These are phyloP conservation scores for Penstemon newberryi DNA, from an alignment of 257 asterid species.

Conservation along the genomic window DNA sequence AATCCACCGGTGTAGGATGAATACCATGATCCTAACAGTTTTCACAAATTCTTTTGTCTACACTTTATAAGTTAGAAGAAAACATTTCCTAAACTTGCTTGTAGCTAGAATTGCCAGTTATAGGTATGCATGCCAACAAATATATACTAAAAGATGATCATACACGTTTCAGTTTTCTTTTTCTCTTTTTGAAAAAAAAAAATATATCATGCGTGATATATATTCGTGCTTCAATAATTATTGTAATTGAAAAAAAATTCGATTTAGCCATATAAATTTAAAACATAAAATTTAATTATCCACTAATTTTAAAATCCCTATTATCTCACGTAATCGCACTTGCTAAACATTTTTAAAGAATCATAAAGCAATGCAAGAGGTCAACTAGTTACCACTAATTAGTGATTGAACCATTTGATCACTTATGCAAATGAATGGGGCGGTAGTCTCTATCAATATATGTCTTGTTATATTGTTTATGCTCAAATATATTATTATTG, in stretches of 20 bases:
- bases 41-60: slow-evolving; percentile 9
- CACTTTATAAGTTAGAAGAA: slow-evolving; percentile 15
- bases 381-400: slow-evolving; percentile 35
- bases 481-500: no score
- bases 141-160: neutral
- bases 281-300: neutral
- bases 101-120: neutral
- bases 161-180: slow-evolving; percentile 2
- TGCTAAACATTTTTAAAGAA: slow-evolving; percentile 16
- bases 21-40: neutral
- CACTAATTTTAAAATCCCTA: neutral
- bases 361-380: slow-evolving; percentile 17
- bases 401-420: slow-evolving; percentile 2
- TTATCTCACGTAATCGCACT: slow-evolving; percentile 24
- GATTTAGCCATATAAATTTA: neutral
- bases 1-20: neutral
- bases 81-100: neutral
- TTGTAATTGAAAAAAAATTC: neutral
- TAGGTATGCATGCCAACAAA: neutral
- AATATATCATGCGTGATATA: neutral
- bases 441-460: slow-evolving; percentile 23
- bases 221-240: neutral
- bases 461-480: no score
- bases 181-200: neutral
- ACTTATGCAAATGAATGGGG: slow-evolving; percentile 30